Percentiles rank a stretch among this genome's conserved stretches.
These are phyloP conservation scores for Neurospora pannonica DNA, from an alignment of 495 filamentous ascomycete species.

Conservation along the genomic window DNA sequence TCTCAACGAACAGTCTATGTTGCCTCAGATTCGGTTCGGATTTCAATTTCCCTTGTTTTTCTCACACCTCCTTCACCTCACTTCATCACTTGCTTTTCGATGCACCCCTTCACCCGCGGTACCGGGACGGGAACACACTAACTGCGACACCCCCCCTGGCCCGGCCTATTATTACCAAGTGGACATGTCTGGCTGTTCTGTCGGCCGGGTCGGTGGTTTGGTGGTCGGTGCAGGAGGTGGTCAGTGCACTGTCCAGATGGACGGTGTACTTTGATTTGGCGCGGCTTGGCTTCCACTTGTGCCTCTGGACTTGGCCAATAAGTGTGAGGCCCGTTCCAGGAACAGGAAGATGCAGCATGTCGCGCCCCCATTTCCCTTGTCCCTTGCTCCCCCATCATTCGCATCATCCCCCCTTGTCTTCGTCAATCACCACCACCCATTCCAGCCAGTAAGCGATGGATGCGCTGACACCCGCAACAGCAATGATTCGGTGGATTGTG, in stretches of 20 bases:
- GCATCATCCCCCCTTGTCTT: neutral
- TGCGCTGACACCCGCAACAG: slow-evolving; percentile 39
- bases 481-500: slow-evolving; percentile 92
- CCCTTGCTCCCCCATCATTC: neutral
- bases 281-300: neutral
- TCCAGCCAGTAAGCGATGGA: neutral
- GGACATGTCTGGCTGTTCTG: neutral
- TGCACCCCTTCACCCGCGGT: neutral
- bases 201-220: neutral
- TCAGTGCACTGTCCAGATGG: neutral
- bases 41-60: neutral
- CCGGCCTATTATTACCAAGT: neutral
- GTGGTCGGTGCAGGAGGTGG: neutral
- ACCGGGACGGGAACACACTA: neutral
- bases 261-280: neutral
- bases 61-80: neutral
- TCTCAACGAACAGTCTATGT: slow-evolving; percentile 3
- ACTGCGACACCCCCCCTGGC: neutral
- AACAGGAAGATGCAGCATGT: neutral
- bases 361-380: slow-evolving; percentile 4
- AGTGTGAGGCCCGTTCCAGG: neutral
- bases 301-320: neutral
- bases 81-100: slow-evolving; percentile 1
- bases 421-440: neutral
- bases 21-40: slow-evolving; percentile 2